These are phyloP conservation scores for Handroanthus guayacan DNA, from an alignment of 257 asterid genomes.

Conservation along the genomic window DNA sequence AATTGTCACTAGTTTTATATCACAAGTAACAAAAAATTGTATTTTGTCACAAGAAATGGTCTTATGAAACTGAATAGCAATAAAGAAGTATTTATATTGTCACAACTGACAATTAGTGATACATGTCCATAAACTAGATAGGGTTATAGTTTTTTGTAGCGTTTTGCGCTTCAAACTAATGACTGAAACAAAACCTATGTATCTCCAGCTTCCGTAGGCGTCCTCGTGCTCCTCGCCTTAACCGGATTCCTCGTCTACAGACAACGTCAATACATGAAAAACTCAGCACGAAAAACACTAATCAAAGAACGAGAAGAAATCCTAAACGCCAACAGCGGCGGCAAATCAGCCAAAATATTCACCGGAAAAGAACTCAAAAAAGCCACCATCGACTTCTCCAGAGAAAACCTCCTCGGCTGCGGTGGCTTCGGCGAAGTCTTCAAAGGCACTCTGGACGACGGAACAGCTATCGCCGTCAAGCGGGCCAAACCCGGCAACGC, in stretches of 20 bases:
- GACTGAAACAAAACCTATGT: not conserved
- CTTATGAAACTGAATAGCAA: not conserved
- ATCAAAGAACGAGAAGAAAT: constrained; percentile 63
- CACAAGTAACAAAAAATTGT: too few species aligned
- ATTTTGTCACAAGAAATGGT: not conserved
- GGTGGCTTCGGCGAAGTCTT: constrained; percentile 80
- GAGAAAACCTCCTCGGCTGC: constrained; percentile 55
- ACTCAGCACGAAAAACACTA: constrained; percentile 38
- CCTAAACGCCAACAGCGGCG: constrained; percentile 53
- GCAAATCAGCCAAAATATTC: constrained; percentile 62
- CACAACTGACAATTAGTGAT: too few species aligned
- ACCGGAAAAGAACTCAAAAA: constrained; percentile 64
- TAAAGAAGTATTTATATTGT: too few species aligned
- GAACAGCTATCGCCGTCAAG: constrained; percentile 58
- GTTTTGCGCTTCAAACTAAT: not conserved
- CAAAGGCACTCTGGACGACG: constrained; percentile 61
- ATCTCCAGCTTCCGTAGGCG: constrained; percentile 54
- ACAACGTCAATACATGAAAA: constrained; percentile 39
- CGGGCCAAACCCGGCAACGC: constrained; percentile 65
- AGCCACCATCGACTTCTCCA: constrained; percentile 57
- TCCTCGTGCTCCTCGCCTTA: constrained; percentile 43
- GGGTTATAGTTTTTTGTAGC: too few species aligned
- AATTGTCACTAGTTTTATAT: too few species aligned
- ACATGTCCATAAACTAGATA: too few species aligned
- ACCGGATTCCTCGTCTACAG: constrained; percentile 53